Evolutionary conservation across 2,329 filamentous ascomycete genomes (phyloP).

Genomic region (Erysiphe pulchra): DNA sequence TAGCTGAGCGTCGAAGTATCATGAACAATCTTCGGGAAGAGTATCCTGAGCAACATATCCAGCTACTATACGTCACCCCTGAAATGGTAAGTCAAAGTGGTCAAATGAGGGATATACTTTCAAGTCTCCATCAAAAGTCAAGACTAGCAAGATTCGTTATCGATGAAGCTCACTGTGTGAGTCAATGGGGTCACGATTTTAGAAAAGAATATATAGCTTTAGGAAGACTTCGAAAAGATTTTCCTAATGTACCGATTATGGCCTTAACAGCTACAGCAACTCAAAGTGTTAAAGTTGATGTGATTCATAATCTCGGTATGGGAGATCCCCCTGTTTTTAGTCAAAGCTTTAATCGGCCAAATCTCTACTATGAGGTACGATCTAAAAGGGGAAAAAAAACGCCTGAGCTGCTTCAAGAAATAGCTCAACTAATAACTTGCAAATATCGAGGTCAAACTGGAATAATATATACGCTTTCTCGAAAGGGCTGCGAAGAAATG

Average conservation of each 20-base stretch:
- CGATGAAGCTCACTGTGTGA: slow-evolving; percentile 97
- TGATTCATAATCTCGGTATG: slow-evolving; percentile 78
- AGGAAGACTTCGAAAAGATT: slow-evolving; percentile 44
- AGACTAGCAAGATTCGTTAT: slow-evolving; percentile 81
- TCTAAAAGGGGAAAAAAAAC: slow-evolving; percentile 35
- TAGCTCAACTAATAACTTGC: slow-evolving; percentile 39
- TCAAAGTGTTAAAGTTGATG: slow-evolving; percentile 71
- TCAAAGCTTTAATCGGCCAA: slow-evolving; percentile 93
- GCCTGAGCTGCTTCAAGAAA: slow-evolving; percentile 24
- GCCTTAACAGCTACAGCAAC: slow-evolving; percentile 91
- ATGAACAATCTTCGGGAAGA: slow-evolving; percentile 34
- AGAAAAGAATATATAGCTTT: slow-evolving; percentile 83
- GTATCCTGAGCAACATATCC: slow-evolving; percentile 49
- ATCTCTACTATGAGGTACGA: slow-evolving; percentile 68
- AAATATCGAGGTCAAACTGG: slow-evolving; percentile 51
- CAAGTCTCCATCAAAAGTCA: slow-evolving; percentile 37
- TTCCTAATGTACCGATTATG: slow-evolving; percentile 68
- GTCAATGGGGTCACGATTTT: slow-evolving; percentile 98
- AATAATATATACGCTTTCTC: slow-evolving; percentile 80
- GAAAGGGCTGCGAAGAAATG: slow-evolving; percentile 58
- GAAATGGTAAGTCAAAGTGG: slow-evolving; percentile 82
- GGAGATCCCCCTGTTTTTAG: slow-evolving; percentile 48
- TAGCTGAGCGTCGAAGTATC: slow-evolving; percentile 36
- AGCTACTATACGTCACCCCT: slow-evolving; percentile 83
- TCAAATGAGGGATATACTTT: slow-evolving; percentile 37